These are phyloP conservation scores for Jimgerdemannia flammicorona DNA, from an alignment of 192 early-diverging fungal genomes.

Conservation along the genomic window DNA sequence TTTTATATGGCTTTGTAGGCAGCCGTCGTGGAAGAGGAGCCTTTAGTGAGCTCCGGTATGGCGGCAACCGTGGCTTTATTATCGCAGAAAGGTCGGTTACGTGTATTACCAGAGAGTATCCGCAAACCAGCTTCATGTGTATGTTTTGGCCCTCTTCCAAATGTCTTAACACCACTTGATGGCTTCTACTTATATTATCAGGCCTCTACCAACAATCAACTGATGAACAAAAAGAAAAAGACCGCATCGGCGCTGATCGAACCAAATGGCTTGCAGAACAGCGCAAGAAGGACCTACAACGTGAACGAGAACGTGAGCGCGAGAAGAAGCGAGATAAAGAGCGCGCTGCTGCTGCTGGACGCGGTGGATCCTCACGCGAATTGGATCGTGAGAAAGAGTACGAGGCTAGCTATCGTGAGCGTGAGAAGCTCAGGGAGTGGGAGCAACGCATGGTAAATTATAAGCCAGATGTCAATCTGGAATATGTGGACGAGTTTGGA, in stretches of 20 bases:
- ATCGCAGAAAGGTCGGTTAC: conserved; percentile 68
- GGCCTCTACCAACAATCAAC: conserved; percentile 41
- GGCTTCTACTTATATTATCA: conserved; percentile 14
- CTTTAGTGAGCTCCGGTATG: conserved; percentile 73
- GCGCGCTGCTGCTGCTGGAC: conserved; percentile 16
- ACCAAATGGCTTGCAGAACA: conserved; percentile 74
- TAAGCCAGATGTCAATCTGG: conserved; percentile 83
- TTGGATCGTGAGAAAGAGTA: conserved; percentile 38
- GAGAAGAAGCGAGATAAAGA: conserved; percentile 61
- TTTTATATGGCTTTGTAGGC: background rate
- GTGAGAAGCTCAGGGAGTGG: conserved; percentile 63
- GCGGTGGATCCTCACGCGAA: conserved; percentile 22
- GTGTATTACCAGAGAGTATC: background rate
- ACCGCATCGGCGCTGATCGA: conserved; percentile 55
- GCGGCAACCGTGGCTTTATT: conserved; percentile 80
- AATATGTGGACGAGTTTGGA: conserved; percentile 90
- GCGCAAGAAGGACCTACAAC: conserved; percentile 48
- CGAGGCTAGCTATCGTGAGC: conserved; percentile 53
- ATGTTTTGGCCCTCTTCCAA: background rate
- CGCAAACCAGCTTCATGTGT: background rate
- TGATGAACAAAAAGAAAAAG: conserved; percentile 63
- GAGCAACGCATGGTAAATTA: conserved; percentile 89
- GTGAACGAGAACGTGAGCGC: conserved; percentile 60
- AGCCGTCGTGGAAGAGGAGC: conserved; percentile 62
- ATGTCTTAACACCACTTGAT: background rate